Conservation (phyloP, 1,284 basidiomycete species). For the Cryptococcus neoformans region DNA sequence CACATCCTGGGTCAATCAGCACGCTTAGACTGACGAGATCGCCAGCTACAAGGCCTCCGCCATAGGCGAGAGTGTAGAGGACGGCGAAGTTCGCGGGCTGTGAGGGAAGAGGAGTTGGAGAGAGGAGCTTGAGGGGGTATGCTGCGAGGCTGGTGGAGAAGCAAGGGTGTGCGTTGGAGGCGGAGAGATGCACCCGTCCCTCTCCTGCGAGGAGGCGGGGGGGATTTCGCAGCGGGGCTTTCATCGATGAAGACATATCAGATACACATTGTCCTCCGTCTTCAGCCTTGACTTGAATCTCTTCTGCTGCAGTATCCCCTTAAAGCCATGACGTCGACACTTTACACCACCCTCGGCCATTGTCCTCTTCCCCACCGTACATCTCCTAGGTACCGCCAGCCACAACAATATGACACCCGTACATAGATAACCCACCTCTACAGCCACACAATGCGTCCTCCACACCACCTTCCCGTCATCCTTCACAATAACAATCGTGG, state of each 20-base stretch:
- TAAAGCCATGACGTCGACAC: not conserved
- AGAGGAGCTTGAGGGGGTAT: slow-evolving; percentile 89
- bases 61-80: slow-evolving; percentile 82
- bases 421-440: no score
- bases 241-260: not conserved
- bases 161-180: slow-evolving; percentile 46
- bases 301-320: not conserved
- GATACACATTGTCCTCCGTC: not conserved
- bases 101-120: slow-evolving; percentile 55
- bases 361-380: no score
- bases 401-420: no score
- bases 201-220: slow-evolving; percentile 23
- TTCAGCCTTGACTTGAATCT: not conserved
- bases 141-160: slow-evolving; percentile 75
- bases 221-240: not conserved
- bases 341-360: slow-evolving; percentile 2
- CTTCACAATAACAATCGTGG: slow-evolving; percentile 44
- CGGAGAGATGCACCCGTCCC: slow-evolving; percentile 32
- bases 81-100: slow-evolving; percentile 56
- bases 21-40: slow-evolving; percentile 68
- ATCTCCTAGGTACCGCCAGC: no score
- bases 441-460: no score
- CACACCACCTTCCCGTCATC: slow-evolving; percentile 27
- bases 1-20: slow-evolving; percentile 55
- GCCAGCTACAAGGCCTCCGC: slow-evolving; percentile 88